Evolutionary conservation across 257 asterid species (phyloP).

Genomic region (Plantago elongata): DNA sequence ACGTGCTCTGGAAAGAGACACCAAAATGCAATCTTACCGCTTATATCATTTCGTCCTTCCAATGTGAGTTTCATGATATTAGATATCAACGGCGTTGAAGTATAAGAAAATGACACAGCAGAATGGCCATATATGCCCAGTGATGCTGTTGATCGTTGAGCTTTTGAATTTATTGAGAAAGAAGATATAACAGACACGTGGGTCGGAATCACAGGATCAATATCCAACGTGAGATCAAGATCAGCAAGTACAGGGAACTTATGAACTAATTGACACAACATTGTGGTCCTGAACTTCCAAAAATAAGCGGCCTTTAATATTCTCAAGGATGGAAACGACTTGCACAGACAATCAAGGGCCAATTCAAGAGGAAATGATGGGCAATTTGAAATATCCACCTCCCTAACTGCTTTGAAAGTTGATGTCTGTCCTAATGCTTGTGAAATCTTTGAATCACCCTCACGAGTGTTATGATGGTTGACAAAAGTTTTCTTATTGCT

Average conservation of each 20-base stretch:
- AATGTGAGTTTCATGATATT: conserved; percentile 51
- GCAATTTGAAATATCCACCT: conserved; percentile 77
- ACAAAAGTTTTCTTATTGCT: conserved; percentile 31
- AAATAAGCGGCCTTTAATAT: conserved; percentile 61
- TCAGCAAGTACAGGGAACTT: conserved; percentile 48
- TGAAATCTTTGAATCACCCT: conserved; percentile 24
- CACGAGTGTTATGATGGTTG: conserved; percentile 25
- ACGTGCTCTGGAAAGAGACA: background rate
- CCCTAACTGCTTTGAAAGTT: conserved; percentile 63
- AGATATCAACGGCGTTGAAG: conserved; percentile 30
- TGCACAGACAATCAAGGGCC: conserved; percentile 49
- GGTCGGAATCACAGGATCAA: conserved; percentile 56
- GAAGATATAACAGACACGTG: conserved; percentile 45
- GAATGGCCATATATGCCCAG: conserved; percentile 15
- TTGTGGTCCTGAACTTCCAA: conserved; percentile 37
- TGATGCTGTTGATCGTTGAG: conserved; percentile 27
- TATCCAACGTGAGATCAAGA: conserved; percentile 66
- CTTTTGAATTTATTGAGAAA: conserved; percentile 23
- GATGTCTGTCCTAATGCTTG: conserved; percentile 30
- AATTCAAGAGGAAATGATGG: conserved; percentile 57
- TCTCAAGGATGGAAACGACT: conserved; percentile 70
- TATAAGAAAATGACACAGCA: conserved; percentile 24
- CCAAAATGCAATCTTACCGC: conserved; percentile 44
- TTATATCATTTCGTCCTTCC: conserved; percentile 71
- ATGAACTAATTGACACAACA: conserved; percentile 44